Base-by-base conservation (phyloP, 306 rosid species). In the Mucuna pruriens region DNA sequence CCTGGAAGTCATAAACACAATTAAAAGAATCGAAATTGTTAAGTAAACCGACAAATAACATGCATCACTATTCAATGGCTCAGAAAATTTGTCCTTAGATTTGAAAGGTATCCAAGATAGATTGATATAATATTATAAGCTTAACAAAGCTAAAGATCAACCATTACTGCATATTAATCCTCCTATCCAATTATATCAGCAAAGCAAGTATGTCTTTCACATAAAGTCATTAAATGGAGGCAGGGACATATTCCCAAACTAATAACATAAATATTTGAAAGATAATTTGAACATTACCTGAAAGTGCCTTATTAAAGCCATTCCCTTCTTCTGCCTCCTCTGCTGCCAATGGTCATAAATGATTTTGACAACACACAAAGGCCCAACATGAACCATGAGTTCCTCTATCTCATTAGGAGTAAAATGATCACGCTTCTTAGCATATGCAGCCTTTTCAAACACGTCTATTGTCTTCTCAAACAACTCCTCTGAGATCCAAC, bases 381-480 rank as follows among this genome's bases (percentile, higher is more conserved):
- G 85, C 76, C 88, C 89, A 83, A 86, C 65, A 86, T 83, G 84
- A 73, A 72, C 83, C 86, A 61, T 62, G 80, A 93, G 83, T 83
- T 88, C 94, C 77, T 91, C 98, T 78, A 96, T 87, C 88, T 96
- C 99, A 65, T 85, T 82, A 48, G 84, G 80, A 29, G 94, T 61
- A 84, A 96, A 93, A 85, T 88, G 82, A 23, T 87, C 97, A 34
- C 89, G 65, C 62, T 90, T 85, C 80, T 62, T 89, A 62, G 89
- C 73, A 82, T 88, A 93, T 78, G 98, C 94, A 81, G 86, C 97
- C 94, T 93, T 96, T 85, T 96, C 99, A 91, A 93, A 85, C 87
- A 86, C 73, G 87, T 92, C 98, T 88, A 96, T 84, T 17, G 86
- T 86, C 85, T 87, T 96, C 92, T 93, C 97, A 77, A 96, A 90